Percentiles rank a stretch among this genome's conserved stretches.
phyloP scores from a whole-genome alignment of 306 rosid genomes.

The Herpetospermum pedunculosum region DNA sequence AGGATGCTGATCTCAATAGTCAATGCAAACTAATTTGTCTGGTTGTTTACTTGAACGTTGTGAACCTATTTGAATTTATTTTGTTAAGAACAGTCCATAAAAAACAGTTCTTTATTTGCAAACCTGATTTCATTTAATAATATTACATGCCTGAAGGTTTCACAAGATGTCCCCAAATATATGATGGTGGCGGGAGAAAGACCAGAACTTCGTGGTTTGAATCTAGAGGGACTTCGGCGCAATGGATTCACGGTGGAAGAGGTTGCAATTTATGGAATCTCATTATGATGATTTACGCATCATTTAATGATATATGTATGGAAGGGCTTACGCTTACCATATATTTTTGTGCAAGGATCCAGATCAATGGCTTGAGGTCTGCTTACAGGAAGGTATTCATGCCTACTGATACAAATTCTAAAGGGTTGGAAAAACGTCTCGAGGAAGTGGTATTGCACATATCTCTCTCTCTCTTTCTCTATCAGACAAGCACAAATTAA shows the following conservation, averaged over 20 bases:
- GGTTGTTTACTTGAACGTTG: neutral
- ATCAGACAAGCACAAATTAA: neutral
- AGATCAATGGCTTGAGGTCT: conserved; percentile 57
- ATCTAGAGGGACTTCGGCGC: conserved; percentile 75
- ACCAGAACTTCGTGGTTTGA: conserved; percentile 80
- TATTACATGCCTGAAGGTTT: conserved; percentile 41
- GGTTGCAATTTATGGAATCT: conserved; percentile 27
- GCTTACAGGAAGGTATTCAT: conserved; percentile 79
- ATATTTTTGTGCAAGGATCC: conserved; percentile 20
- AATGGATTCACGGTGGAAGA: conserved; percentile 49
- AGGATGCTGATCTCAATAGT: neutral
- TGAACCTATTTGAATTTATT: neutral
- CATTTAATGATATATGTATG: neutral
- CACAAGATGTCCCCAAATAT: conserved; percentile 82
- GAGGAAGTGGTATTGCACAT: conserved; percentile 52
- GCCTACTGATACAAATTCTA: conserved; percentile 31
- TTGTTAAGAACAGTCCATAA: neutral
- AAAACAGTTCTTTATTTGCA: neutral
- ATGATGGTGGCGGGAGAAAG: conserved; percentile 83
- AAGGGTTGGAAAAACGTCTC: conserved; percentile 64
- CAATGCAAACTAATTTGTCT: neutral
- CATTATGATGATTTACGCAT: conserved; percentile 4
- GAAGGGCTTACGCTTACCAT: conserved; percentile 15
- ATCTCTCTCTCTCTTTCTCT: neutral
- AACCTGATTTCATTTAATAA: neutral